These are phyloP conservation scores for Pyrus bretschneideri DNA, from an alignment of 306 rosid genomes.

Conservation along the genomic window DNA sequence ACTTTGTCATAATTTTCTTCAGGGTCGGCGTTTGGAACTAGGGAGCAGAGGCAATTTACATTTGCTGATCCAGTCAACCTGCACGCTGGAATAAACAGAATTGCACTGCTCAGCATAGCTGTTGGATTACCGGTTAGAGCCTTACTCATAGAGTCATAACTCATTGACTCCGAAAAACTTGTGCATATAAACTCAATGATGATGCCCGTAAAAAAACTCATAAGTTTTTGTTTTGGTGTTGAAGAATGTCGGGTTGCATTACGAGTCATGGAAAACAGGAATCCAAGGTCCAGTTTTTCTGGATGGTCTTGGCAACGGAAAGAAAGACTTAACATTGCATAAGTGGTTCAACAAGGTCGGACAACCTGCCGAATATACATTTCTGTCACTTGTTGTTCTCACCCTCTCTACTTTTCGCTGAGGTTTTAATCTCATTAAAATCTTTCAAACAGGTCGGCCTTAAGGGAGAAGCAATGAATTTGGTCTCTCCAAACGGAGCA, in stretches of 20 bases:
- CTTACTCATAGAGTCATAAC: constrained; percentile 15
- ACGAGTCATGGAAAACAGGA: constrained; percentile 77
- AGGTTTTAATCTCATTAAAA: background rate
- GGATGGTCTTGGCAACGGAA: constrained; percentile 66
- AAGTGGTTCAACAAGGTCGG: constrained; percentile 91
- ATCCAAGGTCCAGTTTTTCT: constrained; percentile 70
- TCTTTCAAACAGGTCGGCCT: constrained; percentile 62
- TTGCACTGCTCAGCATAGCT: constrained; percentile 83
- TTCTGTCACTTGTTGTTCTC: background rate
- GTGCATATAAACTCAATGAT: background rate
- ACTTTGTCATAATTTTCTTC: constrained; percentile 8
- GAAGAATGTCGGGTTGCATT: constrained; percentile 79
- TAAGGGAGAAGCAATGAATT: constrained; percentile 73
- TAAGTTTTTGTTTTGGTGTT: constrained; percentile 2
- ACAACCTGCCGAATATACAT: background rate
- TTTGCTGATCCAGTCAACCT: constrained; percentile 59
- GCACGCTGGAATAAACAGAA: constrained; percentile 63
- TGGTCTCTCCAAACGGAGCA: constrained; percentile 56
- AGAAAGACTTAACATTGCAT: constrained; percentile 54
- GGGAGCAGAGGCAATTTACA: constrained; percentile 58
- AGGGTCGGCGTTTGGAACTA: constrained; percentile 86
- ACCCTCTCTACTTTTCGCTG: background rate
- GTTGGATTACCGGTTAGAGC: constrained; percentile 82
- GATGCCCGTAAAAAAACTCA: background rate
- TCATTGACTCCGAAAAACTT: background rate